Percentiles rank a stretch among this genome's conserved stretches.
Evolutionary conservation across 176 grass and related monocot species (phyloP).

Genomic region (Eragrostis nindensis): DNA sequence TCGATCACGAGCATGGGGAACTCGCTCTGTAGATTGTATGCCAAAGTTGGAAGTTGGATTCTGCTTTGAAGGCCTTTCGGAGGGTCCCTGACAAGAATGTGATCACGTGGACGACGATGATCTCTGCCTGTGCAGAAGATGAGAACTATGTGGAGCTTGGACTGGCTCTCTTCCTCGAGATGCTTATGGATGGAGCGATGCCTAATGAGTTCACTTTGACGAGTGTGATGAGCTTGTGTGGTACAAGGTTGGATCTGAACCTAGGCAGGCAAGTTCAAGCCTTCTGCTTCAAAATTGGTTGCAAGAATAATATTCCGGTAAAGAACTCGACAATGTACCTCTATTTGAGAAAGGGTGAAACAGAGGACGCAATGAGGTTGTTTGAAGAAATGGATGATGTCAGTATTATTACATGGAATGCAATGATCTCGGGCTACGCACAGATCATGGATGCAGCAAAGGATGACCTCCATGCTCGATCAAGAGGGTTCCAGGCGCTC

Average conservation of each 20-base stretch:
- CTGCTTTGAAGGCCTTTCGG: conserved; percentile 51
- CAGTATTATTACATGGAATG: conserved; percentile 79
- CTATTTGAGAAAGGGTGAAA: conserved; percentile 69
- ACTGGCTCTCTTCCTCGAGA: conserved; percentile 58
- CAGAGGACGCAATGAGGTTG: conserved; percentile 63
- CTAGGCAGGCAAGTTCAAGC: conserved; percentile 81
- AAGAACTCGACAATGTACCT: conserved; percentile 83
- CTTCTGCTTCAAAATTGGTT: conserved; percentile 74
- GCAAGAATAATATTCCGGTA: conserved; percentile 55
- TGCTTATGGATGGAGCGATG: conserved; percentile 64
- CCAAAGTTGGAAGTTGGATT: conserved; percentile 60
- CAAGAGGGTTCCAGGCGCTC: conserved; percentile 67
- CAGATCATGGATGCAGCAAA: conserved; percentile 73
- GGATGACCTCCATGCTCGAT: conserved; percentile 63
- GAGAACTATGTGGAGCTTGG: conserved; percentile 60
- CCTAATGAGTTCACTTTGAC: conserved; percentile 81
- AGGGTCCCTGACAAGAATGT: conserved; percentile 72
- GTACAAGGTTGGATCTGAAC: conserved; percentile 54
- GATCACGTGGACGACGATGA: conserved; percentile 76
- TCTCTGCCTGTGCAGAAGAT: conserved; percentile 74
- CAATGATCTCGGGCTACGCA: conserved; percentile 70
- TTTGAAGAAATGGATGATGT: conserved; percentile 59
- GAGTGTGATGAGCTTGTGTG: conserved; percentile 71
- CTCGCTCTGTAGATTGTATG: conserved; percentile 69
- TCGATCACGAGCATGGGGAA: conserved; percentile 63